Percentiles rank a stretch among this genome's conserved stretches.
phyloP scores from a whole-genome alignment of 768 basidiomycete genomes.

The Rhizopogon vinicolor region DNA sequence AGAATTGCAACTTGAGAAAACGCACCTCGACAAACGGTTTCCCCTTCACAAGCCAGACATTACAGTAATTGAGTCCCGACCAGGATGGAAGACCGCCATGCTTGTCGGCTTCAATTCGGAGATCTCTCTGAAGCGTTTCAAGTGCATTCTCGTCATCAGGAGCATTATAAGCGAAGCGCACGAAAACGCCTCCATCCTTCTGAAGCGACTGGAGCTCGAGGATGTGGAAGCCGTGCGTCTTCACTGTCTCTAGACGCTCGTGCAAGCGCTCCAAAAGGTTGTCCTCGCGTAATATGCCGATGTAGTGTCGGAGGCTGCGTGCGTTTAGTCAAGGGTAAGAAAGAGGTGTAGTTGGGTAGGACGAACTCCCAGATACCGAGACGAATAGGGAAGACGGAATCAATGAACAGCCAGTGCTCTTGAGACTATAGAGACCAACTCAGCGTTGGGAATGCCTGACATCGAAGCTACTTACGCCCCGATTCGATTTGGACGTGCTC shows the following conservation, averaged over 20 bases:
- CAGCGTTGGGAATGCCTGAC: background rate
- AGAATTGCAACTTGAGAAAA: background rate
- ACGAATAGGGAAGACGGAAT: conserved; percentile 75
- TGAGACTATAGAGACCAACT: conserved; percentile 12
- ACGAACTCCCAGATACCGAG: conserved; percentile 72
- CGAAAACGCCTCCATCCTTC: conserved; percentile 88
- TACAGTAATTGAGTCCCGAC: conserved; percentile 45
- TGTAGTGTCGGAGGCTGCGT: conserved; percentile 55
- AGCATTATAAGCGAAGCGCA: conserved; percentile 59
- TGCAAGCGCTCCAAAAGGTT: conserved; percentile 46
- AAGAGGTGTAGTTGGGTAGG: background rate
- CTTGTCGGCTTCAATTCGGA: conserved; percentile 39
- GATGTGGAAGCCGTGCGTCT: conserved; percentile 55
- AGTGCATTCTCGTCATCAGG: conserved; percentile 35
- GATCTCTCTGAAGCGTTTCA: conserved; percentile 41
- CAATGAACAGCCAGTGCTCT: conserved; percentile 66
- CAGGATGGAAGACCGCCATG: conserved; percentile 63
- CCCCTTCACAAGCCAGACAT: conserved; percentile 72
- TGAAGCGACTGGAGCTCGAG: conserved; percentile 56
- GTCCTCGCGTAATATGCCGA: conserved; percentile 59
- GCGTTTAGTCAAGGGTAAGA: conserved; percentile 6
- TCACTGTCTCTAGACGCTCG: conserved; percentile 45
- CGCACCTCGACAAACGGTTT: conserved; percentile 77
- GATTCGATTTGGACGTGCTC: conserved; percentile 3
- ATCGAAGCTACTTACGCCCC: background rate